These are phyloP conservation scores for Vanrija sp. DNA, from an alignment of 1,284 basidiomycete species.

Conservation along the genomic window DNA sequence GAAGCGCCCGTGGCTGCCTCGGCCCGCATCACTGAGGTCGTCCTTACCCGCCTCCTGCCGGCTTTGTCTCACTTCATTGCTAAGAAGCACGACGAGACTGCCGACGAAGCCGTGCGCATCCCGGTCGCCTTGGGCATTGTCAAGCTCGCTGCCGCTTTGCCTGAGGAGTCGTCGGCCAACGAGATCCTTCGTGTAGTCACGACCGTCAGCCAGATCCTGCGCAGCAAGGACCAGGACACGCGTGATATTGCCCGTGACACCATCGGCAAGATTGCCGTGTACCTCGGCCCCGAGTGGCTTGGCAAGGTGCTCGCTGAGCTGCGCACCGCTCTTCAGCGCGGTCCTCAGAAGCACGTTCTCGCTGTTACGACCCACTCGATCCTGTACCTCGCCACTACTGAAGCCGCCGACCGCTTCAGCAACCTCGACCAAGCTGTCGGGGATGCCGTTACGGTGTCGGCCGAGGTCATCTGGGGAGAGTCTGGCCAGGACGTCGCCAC, in stretches of 20 bases:
- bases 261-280: slow-evolving; percentile 72
- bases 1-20: slow-evolving; percentile 11
- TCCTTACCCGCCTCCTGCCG: slow-evolving; percentile 71
- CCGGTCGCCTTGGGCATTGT: slow-evolving; percentile 86
- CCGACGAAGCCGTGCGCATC: slow-evolving; percentile 72
- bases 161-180: slow-evolving; percentile 61
- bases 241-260: slow-evolving; percentile 84
- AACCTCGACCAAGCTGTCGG: slow-evolving; percentile 73
- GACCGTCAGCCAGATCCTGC: slow-evolving; percentile 78
- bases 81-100: slow-evolving; percentile 69
- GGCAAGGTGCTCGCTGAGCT: slow-evolving; percentile 74
- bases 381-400: slow-evolving; percentile 68
- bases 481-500: slow-evolving; percentile 84
- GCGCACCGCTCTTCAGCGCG: slow-evolving; percentile 74
- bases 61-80: slow-evolving; percentile 72
- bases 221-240: slow-evolving; percentile 90
- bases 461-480: slow-evolving; percentile 92
- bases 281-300: slow-evolving; percentile 71
- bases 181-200: slow-evolving; percentile 80
- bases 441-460: slow-evolving; percentile 73
- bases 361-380: slow-evolving; percentile 82
- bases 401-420: slow-evolving; percentile 57
- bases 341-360: slow-evolving; percentile 90
- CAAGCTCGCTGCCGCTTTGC: slow-evolving; percentile 77
- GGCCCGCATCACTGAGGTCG: slow-evolving; percentile 65